Base-by-base conservation (phyloP, 768 basidiomycete species). In the Amanita pseudoporphyria region DNA sequence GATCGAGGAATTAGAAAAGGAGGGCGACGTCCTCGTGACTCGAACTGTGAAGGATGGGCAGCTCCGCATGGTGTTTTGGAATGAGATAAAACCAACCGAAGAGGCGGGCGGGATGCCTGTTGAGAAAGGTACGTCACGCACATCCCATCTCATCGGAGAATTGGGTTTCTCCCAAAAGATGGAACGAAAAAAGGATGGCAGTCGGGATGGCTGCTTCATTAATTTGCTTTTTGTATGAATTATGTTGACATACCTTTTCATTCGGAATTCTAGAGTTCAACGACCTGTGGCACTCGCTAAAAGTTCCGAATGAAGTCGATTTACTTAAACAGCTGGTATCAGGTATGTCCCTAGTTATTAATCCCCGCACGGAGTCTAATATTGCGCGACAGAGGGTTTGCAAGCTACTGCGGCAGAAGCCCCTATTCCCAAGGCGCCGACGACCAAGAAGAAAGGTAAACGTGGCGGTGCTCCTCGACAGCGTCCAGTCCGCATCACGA, bases 21-120 rank as follows among this genome's bases (percentile, higher is more conserved):
- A 88, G 57, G 90, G 89, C 0, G 86, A 91, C 49, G 87, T 92
- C 1, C 73, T 92, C 35, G 86, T 91, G n/a, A 93, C 87, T 14
- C 75, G 91, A 39, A 87, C 87, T 0, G 67, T 77, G 42, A 93
- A 90, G 60, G 89, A 93, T 57, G 84, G 84, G 0, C 83, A 87
- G 56, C 67, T 87, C 60, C 76, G 82, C 45, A 84, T 87, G 79
- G 89, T 90, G 1, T 91, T 90, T 57, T 92, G 84, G 83, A 93
- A 93, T 55, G 89, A 93, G 64, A 77, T 91, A 52, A 86, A 87
- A 58, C 81, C 84, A 1, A 79, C 72, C 22, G 83, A 86, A 54
- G 82, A 87, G 38, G 73, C 67, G 43, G 87, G 84, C 3, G 84
- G 83, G 2, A 73, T 74, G 54, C 64, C 66, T n/a, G 79, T 92